phyloP scores from a whole-genome alignment of 2,329 filamentous ascomycete species.

The Trichocomaceae sp. region DNA sequence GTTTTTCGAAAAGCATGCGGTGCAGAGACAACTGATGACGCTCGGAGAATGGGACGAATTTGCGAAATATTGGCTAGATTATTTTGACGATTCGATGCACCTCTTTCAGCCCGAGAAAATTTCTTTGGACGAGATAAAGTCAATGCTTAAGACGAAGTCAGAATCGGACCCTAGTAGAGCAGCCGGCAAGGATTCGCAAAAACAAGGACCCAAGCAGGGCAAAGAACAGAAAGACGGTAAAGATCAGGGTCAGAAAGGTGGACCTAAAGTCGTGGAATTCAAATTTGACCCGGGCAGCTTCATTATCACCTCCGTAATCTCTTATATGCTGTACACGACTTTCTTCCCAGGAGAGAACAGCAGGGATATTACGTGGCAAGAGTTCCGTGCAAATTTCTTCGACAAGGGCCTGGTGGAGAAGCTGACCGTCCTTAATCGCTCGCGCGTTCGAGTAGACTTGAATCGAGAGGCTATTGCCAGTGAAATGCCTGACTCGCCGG shows the following conservation, averaged over 20 bases:
- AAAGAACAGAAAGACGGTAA: conserved; percentile 27
- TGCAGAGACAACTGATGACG: conserved; percentile 5
- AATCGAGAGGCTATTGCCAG: conserved; percentile 66
- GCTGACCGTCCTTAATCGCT: conserved; percentile 71
- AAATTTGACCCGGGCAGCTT: conserved; percentile 51
- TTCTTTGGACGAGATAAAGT: conserved; percentile 6
- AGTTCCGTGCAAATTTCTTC: conserved; percentile 86
- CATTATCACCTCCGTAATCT: conserved; percentile 52
- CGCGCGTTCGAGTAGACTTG: conserved; percentile 71
- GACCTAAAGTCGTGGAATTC: conserved; percentile 38
- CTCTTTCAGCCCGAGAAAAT: not conserved
- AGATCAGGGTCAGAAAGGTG: conserved; percentile 25
- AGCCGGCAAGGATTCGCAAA: not conserved
- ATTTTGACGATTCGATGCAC: conserved; percentile 2
- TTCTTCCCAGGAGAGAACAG: conserved; percentile 60
- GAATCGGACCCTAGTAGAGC: conserved; percentile 2
- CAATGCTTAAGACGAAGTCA: not conserved
- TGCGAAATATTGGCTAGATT: conserved; percentile 4
- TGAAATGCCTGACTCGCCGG: conserved; percentile 70
- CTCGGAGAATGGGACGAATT: conserved; percentile 9
- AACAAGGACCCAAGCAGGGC: conserved; percentile 17
- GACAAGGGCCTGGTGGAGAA: conserved; percentile 96
- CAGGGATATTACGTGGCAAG: conserved; percentile 94
- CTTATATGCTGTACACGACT: conserved; percentile 57
- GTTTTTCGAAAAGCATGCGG: conserved; percentile 10